phyloP scores from a whole-genome alignment of 2,329 filamentous ascomycete genomes.

The Xylaria sp. region DNA sequence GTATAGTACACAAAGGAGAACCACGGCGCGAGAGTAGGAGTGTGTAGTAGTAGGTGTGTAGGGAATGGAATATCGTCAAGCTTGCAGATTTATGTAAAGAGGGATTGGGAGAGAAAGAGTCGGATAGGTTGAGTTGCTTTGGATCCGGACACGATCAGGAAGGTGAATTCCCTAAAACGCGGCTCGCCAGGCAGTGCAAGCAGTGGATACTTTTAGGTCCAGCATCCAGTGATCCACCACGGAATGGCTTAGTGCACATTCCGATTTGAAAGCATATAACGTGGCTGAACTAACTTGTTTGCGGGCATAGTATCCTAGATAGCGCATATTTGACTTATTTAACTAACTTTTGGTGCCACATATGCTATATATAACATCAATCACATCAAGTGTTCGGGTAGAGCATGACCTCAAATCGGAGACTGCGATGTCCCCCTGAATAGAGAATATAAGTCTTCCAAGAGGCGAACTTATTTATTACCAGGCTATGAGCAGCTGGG shows the following conservation, averaged over 20 bases:
- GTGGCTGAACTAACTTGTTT: too few species aligned
- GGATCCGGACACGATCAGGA: neutral
- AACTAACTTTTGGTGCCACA: neutral
- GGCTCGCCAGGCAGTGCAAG: neutral
- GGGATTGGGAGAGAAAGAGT: neutral
- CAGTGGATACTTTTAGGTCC: neutral
- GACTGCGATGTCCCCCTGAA: too few species aligned
- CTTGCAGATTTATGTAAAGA: neutral
- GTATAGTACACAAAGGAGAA: neutral
- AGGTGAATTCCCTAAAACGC: neutral
- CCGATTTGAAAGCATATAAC: neutral
- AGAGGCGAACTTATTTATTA: too few species aligned
- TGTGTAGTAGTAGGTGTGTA: neutral
- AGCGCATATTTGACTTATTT: neutral
- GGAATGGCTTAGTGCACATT: neutral
- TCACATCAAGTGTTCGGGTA: too few species aligned
- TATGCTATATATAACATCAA: too few species aligned
- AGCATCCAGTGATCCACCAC: too few species aligned
- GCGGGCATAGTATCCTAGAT: neutral
- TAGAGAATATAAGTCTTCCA: too few species aligned
- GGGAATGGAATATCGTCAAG: neutral
- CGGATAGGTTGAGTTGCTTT: neutral
- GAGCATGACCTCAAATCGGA: too few species aligned
- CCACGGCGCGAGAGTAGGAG: neutral
- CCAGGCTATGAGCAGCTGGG: too few species aligned